phyloP scores from a whole-genome alignment of 2,329 filamentous ascomycete genomes.

The Penicillium griseofulvum region DNA sequence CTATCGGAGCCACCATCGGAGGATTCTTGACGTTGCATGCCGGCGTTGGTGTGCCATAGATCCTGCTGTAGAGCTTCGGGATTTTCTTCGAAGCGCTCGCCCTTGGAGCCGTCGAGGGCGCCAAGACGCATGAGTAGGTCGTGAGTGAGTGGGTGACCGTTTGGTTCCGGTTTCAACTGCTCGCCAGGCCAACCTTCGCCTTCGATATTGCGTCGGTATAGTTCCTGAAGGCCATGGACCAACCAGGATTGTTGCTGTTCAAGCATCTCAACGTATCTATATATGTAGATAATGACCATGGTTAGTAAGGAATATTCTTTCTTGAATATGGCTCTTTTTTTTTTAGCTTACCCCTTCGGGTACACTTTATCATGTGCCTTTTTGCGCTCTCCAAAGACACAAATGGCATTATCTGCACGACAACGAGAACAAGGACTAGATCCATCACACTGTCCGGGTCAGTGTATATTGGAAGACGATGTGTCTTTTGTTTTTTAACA shows the following conservation, averaged over 20 bases:
- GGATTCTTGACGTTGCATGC: conserved; percentile 54
- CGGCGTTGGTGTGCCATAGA: conserved; percentile 53
- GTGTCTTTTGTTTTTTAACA: conserved; percentile 13
- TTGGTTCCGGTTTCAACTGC: conserved; percentile 50
- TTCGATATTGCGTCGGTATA: conserved; percentile 54
- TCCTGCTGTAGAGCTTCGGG: conserved; percentile 55
- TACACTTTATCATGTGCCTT: conserved; percentile 67
- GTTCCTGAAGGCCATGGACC: conserved; percentile 59
- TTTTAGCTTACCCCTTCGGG: conserved; percentile 59
- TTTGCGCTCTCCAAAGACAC: conserved; percentile 64
- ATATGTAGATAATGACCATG: conserved; percentile 40
- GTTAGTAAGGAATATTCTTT: conserved; percentile 7
- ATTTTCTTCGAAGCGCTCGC: conserved; percentile 60
- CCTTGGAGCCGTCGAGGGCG: conserved; percentile 53
- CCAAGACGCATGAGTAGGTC: conserved; percentile 61
- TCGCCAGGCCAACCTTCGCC: conserved; percentile 58
- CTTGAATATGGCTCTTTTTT: background rate
- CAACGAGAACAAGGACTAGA: conserved; percentile 61
- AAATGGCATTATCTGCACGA: conserved; percentile 63
- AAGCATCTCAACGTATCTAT: conserved; percentile 64
- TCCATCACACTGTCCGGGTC: conserved; percentile 55
- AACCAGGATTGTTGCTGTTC: conserved; percentile 64
- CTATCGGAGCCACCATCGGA: conserved; percentile 59
- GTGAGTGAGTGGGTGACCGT: conserved; percentile 61
- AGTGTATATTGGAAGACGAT: conserved; percentile 6